Percentiles rank a stretch among this genome's conserved stretches.
These are phyloP conservation scores for Tuber umbilicatum DNA, from an alignment of 495 filamentous ascomycete species.

Conservation along the genomic window DNA sequence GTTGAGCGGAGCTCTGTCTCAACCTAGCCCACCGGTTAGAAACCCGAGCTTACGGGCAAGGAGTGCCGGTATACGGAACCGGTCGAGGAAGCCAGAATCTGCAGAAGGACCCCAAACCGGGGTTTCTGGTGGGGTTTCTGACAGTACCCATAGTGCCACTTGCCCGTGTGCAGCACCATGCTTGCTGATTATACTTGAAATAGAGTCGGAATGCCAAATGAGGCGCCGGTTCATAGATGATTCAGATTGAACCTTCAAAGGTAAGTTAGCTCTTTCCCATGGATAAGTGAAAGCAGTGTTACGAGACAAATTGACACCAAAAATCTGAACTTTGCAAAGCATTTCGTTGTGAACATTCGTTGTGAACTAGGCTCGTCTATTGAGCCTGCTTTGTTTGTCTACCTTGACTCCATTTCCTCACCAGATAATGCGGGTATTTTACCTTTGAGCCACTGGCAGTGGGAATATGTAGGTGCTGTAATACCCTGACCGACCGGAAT, in stretches of 20 bases:
- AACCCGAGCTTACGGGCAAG: neutral
- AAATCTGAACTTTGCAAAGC: neutral
- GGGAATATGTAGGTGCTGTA: neutral
- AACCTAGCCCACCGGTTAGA: no score
- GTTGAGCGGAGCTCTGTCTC: no score
- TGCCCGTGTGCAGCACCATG: neutral
- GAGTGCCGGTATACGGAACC: neutral
- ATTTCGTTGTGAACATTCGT: neutral
- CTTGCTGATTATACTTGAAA: neutral
- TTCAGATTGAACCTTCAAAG: neutral
- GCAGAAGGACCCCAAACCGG: neutral
- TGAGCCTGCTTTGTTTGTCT: neutral
- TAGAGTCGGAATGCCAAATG: neutral
- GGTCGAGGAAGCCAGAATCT: neutral
- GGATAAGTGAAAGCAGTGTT: neutral
- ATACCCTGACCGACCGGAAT: neutral
- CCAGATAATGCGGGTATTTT: neutral
- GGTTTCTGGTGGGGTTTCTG: neutral
- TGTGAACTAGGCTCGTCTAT: neutral
- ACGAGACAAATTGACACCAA: neutral
- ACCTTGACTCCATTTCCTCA: neutral
- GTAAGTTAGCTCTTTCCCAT: neutral
- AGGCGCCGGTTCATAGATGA: neutral
- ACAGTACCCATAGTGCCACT: neutral
- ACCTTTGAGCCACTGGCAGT: neutral